A percentile compares a stretch with the other conserved stretches of the same genome.
Evolutionary conservation across 495 filamentous ascomycete species (phyloP).

Genomic region (Podospora pseudopauciseta): DNA sequence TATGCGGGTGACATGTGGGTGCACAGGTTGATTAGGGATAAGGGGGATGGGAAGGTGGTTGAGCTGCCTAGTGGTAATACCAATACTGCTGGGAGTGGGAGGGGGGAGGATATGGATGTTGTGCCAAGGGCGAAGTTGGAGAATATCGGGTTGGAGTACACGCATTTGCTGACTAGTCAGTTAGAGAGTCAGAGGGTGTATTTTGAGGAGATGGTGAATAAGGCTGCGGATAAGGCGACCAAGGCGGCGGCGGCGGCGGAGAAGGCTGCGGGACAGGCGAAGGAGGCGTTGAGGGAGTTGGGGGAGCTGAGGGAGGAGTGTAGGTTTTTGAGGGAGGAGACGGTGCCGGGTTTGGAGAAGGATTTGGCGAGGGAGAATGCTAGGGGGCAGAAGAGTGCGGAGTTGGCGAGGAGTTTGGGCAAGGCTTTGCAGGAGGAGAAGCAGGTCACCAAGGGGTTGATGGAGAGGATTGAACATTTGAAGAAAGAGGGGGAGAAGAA

Average conservation of each 20-base stretch:
- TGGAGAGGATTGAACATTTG: slow-evolving; percentile 70
- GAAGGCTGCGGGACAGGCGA: slow-evolving; percentile 54
- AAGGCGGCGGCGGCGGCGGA: slow-evolving; percentile 65
- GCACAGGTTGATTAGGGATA: slow-evolving; percentile 88
- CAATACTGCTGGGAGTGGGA: background rate
- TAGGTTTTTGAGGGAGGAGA: slow-evolving; percentile 52
- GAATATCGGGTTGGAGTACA: slow-evolving; percentile 87
- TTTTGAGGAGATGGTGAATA: slow-evolving; percentile 89
- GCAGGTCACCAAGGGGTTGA: slow-evolving; percentile 69
- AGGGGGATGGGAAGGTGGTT: slow-evolving; percentile 84
- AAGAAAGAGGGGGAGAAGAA: slow-evolving; percentile 54
- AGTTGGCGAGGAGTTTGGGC: slow-evolving; percentile 70
- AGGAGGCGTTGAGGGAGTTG: slow-evolving; percentile 49
- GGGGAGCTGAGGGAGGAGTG: slow-evolving; percentile 51
- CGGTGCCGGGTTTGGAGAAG: slow-evolving; percentile 62
- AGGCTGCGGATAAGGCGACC: slow-evolving; percentile 86
- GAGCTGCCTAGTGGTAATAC: slow-evolving; percentile 58
- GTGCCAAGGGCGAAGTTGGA: slow-evolving; percentile 90
- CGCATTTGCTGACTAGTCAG: slow-evolving; percentile 85
- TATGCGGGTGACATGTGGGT: slow-evolving; percentile 94
- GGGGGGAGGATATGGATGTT: slow-evolving; percentile 54
- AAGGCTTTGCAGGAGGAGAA: slow-evolving; percentile 86
- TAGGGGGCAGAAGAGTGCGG: slow-evolving; percentile 64
- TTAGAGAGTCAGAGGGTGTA: slow-evolving; percentile 89
- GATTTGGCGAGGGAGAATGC: slow-evolving; percentile 65